phyloP scores from a whole-genome alignment of 2,329 filamentous ascomycete species.

The Rachicladosporium sp. region DNA sequence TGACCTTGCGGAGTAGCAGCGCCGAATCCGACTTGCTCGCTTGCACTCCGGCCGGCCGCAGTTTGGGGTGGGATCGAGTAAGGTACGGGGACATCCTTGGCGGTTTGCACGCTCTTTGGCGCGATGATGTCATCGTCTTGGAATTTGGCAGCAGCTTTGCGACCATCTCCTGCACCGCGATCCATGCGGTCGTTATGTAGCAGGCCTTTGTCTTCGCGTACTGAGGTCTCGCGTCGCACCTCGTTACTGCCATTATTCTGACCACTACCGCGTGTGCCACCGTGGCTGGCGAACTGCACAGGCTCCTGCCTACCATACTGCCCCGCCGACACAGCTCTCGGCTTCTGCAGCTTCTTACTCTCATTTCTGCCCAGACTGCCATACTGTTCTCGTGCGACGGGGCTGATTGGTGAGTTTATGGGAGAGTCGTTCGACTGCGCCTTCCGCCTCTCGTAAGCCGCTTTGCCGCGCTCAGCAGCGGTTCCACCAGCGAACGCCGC shows the following conservation, averaged over 20 bases:
- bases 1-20: conserved; percentile 9
- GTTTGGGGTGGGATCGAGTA: conserved; percentile 27
- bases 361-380: conserved; percentile 21
- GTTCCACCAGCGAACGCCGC: conserved; percentile 11
- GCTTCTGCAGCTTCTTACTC: conserved; percentile 22
- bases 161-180: conserved; percentile 17
- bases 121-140: conserved; percentile 25
- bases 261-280: too few species aligned
- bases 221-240: too few species aligned
- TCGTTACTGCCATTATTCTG: too few species aligned
- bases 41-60: conserved; percentile 22
- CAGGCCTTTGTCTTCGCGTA: too few species aligned
- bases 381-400: conserved; percentile 10
- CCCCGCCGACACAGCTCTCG: too few species aligned
- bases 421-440: conserved; percentile 8
- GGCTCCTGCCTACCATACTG: too few species aligned
- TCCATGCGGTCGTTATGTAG: conserved; percentile 28
- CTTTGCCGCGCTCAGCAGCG: conserved; percentile 19
- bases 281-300: too few species aligned
- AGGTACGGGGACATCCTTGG: conserved; percentile 13
- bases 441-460: conserved; percentile 21
- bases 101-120: conserved; percentile 16
- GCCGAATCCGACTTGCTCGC: conserved; percentile 31
- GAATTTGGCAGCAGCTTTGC: conserved; percentile 22
- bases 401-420: conserved; percentile 11